Percentiles rank a stretch among this genome's conserved stretches.
Evolutionary conservation across 2,329 filamentous ascomycete species (phyloP).

Genomic region (Fusarium lyarnte): DNA sequence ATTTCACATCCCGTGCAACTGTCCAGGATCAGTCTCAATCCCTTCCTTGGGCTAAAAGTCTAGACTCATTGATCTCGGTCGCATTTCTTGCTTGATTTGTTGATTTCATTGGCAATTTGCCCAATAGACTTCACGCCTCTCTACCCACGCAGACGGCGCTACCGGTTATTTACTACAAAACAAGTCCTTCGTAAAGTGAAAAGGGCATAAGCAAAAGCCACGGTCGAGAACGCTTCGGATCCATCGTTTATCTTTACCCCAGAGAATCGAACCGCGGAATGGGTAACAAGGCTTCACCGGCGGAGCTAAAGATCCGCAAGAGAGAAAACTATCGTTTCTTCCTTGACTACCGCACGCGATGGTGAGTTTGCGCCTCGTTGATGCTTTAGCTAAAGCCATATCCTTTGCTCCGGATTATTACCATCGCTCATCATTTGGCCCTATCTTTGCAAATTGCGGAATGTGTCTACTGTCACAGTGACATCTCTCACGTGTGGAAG

Average conservation of each 20-base stretch:
- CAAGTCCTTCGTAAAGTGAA: not conserved
- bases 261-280: constrained; percentile 17
- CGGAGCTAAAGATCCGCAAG: constrained; percentile 66
- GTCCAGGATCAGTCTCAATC: not conserved
- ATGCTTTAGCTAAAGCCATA: not conserved
- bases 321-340: constrained; percentile 80
- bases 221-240: constrained; percentile 7
- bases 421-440: not conserved
- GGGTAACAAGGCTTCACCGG: constrained; percentile 26
- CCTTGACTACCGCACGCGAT: constrained; percentile 86
- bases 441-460: constrained; percentile 6
- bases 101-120: constrained; percentile 2
- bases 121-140: constrained; percentile 22
- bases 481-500: not conserved
- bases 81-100: not conserved
- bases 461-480: constrained; percentile 1
- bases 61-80: constrained; percentile 12
- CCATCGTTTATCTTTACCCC: not conserved
- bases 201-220: not conserved
- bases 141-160: constrained; percentile 4
- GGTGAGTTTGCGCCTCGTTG: constrained; percentile 60
- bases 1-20: not conserved
- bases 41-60: not conserved
- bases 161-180: not conserved
- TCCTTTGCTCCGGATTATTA: not conserved